A percentile compares a stretch with the other conserved stretches of the same genome.
Conservation (phyloP, 1,284 basidiomycete species). For the Ustilago bromivora region DNA sequence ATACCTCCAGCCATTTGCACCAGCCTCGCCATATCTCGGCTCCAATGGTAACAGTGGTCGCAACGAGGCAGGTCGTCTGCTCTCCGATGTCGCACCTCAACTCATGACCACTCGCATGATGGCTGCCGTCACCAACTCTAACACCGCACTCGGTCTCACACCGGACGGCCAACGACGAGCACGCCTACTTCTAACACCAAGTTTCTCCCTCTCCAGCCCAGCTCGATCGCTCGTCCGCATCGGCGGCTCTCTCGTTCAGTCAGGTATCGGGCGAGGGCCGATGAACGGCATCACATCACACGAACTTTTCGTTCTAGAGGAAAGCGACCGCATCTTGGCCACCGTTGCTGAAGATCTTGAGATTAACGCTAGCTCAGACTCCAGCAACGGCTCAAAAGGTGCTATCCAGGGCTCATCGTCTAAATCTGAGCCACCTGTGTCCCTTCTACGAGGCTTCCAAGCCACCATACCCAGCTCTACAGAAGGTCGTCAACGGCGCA, state of each 20-base stretch:
- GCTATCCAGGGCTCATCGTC: conserved; percentile 33
- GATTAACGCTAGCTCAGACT: conserved; percentile 19
- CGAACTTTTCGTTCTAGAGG: conserved; percentile 65
- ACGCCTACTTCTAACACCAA: conserved; percentile 56
- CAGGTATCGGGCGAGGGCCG: conserved; percentile 58
- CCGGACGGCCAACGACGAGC: conserved; percentile 54
- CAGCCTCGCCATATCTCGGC: conserved; percentile 43
- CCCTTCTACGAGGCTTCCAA: conserved; percentile 67
- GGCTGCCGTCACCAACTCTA: conserved; percentile 61
- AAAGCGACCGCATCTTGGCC: conserved; percentile 64
- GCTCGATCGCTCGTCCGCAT: conserved; percentile 65
- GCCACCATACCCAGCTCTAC: conserved; percentile 65
- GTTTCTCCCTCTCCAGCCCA: conserved; percentile 62
- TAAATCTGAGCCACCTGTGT: conserved; percentile 53
- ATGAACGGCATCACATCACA: conserved; percentile 60
- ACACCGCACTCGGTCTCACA: conserved; percentile 53
- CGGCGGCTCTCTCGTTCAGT: conserved; percentile 56
- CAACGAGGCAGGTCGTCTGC: conserved; percentile 56
- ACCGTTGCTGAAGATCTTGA: conserved; percentile 54
- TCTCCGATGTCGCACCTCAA: conserved; percentile 68
- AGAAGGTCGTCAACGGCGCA: conserved; percentile 58
- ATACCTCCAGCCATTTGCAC: conserved; percentile 56
- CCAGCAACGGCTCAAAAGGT: conserved; percentile 13
- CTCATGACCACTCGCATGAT: conserved; percentile 67
- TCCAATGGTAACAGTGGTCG: conserved; percentile 24